phyloP scores from a whole-genome alignment of 306 rosid genomes.

The Styphnolobium japonicum region DNA sequence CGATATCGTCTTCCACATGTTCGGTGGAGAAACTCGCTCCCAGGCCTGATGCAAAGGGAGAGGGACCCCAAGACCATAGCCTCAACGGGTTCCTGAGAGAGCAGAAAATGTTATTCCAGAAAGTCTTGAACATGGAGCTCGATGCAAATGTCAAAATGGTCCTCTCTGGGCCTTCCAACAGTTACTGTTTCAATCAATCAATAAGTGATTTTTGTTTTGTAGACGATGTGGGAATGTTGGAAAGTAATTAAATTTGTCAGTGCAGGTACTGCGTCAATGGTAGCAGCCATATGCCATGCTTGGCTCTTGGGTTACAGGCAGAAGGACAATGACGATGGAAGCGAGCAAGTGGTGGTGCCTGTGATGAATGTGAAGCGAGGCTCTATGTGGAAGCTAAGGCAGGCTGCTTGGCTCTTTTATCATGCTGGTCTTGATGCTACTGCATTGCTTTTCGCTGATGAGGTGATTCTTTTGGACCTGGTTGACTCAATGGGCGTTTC shows the following conservation, averaged over 20 bases:
- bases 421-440: conserved; percentile 71
- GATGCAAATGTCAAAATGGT: conserved; percentile 47
- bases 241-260: conserved; percentile 19
- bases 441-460: conserved; percentile 67
- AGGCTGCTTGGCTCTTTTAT: conserved; percentile 85
- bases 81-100: conserved; percentile 66
- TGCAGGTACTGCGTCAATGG: conserved; percentile 84
- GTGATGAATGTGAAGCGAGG: conserved; percentile 68
- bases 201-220: not conserved
- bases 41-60: conserved; percentile 21
- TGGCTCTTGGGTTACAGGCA: conserved; percentile 64
- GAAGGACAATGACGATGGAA: conserved; percentile 37
- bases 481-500: not conserved
- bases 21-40: conserved; percentile 39
- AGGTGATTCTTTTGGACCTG: conserved; percentile 40
- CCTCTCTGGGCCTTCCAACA: conserved; percentile 67
- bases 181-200: no score
- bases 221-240: not conserved
- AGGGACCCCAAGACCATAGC: conserved; percentile 15
- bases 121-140: conserved; percentile 34
- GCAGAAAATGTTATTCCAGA: conserved; percentile 43
- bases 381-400: conserved; percentile 69
- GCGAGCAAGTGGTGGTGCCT: conserved; percentile 49
- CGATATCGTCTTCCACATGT: conserved; percentile 63
- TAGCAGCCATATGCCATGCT: conserved; percentile 73